These are phyloP conservation scores for Pyronema domesticum DNA, from an alignment of 495 filamentous ascomycete genomes.

Conservation along the genomic window DNA sequence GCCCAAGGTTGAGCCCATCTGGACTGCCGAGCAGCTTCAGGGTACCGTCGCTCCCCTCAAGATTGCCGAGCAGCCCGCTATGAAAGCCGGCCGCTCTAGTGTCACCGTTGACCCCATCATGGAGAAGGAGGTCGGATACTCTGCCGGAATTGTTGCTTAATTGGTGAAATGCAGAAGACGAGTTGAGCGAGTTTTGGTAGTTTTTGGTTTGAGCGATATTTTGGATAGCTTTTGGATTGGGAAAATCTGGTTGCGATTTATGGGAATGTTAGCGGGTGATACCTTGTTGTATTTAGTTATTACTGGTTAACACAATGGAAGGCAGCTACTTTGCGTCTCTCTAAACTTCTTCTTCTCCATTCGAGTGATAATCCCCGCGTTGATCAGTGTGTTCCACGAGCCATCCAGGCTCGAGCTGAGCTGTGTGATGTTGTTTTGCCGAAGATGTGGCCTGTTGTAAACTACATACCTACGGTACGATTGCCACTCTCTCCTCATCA, in stretches of 20 bases:
- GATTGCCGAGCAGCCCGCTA: constrained; percentile 27
- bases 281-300: no score
- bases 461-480: no score
- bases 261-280: no score
- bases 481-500: no score
- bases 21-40: constrained; percentile 68
- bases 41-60: neutral
- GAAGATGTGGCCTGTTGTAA: no score
- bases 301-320: no score
- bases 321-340: no score
- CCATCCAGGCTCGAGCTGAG: no score
- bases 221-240: neutral
- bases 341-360: no score
- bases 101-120: constrained; percentile 25
- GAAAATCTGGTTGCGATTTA: neutral
- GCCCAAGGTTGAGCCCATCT: constrained; percentile 48
- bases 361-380: no score
- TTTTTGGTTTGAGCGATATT: neutral
- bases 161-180: neutral
- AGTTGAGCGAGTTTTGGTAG: neutral
- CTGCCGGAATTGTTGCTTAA: constrained; percentile 30
- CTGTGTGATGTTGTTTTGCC: no score
- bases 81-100: constrained; percentile 30
- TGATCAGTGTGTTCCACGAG: no score
- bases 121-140: constrained; percentile 27